A percentile compares a stretch with the other conserved stretches of the same genome.
phyloP scores from a whole-genome alignment of 768 basidiomycete genomes.

The Hypholoma sublateritium region DNA sequence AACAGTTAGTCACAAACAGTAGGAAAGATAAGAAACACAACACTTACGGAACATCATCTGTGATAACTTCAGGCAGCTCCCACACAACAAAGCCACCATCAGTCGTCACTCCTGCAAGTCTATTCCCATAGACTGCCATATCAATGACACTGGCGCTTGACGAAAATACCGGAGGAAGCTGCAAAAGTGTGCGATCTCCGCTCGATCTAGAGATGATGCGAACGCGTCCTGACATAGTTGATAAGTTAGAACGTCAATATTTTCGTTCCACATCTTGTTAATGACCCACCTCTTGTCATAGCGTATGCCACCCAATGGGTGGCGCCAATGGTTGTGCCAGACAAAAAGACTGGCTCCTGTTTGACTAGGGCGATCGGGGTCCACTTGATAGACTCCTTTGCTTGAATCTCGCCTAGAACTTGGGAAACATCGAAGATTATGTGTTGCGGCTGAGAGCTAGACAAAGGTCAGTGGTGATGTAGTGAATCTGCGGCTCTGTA shows the following conservation, averaged over 20 bases:
- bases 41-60: constrained; percentile 83
- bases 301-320: constrained; percentile 93
- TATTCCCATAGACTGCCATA: constrained; percentile 83
- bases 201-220: constrained; percentile 88
- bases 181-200: constrained; percentile 84
- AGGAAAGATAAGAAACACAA: constrained; percentile 3
- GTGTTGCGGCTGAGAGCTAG: constrained; percentile 62
- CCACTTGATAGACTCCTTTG: constrained; percentile 79
- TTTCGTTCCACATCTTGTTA: neutral
- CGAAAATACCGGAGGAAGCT: constrained; percentile 66
- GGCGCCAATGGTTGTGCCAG: constrained; percentile 86
- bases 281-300: constrained; percentile 73
- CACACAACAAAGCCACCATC: constrained; percentile 90
- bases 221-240: constrained; percentile 57
- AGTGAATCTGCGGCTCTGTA: neutral
- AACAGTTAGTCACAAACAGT: constrained; percentile 1
- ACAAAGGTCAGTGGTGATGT: constrained; percentile 6
- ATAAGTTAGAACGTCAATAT: neutral
- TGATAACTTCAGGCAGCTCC: constrained; percentile 82
- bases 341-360: constrained; percentile 81
- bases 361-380: constrained; percentile 88
- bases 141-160: constrained; percentile 67
- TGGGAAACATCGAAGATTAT: constrained; percentile 78
- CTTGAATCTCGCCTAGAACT: constrained; percentile 71
- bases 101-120: constrained; percentile 82